These are phyloP conservation scores for Sugiyamaella neomexicana DNA, from an alignment of 1,139 yeast species.

Conservation along the genomic window DNA sequence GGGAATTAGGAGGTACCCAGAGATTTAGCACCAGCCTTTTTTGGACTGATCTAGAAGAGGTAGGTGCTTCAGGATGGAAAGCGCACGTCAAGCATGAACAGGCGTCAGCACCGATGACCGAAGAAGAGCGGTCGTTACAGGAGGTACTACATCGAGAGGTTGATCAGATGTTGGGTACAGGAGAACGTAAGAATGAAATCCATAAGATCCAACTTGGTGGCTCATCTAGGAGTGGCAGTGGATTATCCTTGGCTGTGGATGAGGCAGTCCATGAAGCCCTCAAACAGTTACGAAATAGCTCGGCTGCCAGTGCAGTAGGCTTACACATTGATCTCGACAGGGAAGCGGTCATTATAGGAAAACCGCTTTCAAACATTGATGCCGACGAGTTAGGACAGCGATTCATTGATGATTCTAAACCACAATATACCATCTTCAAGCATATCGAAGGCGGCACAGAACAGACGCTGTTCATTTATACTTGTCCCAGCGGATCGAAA, in stretches of 20 bases:
- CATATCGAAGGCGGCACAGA: slow-evolving; percentile 30
- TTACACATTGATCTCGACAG: slow-evolving; percentile 39
- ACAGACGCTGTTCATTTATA: slow-evolving; percentile 61
- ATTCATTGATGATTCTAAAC: slow-evolving; percentile 44
- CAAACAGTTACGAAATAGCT: slow-evolving; percentile 14
- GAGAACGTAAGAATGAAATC: slow-evolving; percentile 34
- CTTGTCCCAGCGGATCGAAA: slow-evolving; percentile 88
- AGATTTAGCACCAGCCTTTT: slow-evolving; percentile 55
- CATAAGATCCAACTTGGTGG: slow-evolving; percentile 21
- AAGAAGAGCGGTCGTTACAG: slow-evolving; percentile 57
- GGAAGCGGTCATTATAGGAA: slow-evolving; percentile 41
- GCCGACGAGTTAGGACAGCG: slow-evolving; percentile 35
- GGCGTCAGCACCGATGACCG: slow-evolving; percentile 53
- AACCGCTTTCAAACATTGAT: slow-evolving; percentile 16
- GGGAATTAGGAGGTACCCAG: slow-evolving; percentile 68
- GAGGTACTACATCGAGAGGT: slow-evolving; percentile 40
- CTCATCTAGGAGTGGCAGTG: slow-evolving; percentile 23
- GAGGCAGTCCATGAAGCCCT: slow-evolving; percentile 28
- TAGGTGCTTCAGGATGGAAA: slow-evolving; percentile 53
- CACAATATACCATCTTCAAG: slow-evolving; percentile 63
- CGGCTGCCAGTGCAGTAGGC: slow-evolving; percentile 24
- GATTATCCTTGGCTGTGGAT: slow-evolving; percentile 29
- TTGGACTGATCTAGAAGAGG: slow-evolving; percentile 64
- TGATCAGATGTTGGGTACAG: slow-evolving; percentile 37
- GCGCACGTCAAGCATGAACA: slow-evolving; percentile 42